Percentiles rank a stretch among this genome's conserved stretches.
Evolutionary conservation across 202 grass and related monocot genomes (phyloP).

Genomic region (Setaria italica): DNA sequence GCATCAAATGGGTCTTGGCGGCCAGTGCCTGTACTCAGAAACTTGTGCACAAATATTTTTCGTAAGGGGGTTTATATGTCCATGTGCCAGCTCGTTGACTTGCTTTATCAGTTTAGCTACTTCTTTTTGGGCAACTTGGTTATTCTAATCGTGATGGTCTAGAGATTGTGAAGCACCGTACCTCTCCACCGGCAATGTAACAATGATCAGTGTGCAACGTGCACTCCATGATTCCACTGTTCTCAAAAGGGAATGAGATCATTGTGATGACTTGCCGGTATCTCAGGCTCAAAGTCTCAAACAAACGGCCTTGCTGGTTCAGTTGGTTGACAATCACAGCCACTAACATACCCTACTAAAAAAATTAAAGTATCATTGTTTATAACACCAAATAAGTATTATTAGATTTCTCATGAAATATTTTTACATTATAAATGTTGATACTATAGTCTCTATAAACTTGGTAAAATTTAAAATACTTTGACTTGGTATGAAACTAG

Average conservation of each 20-base stretch:
- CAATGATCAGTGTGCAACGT: slow-evolving; percentile 7
- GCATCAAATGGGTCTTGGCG: slow-evolving; percentile 61
- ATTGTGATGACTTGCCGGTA: neutral
- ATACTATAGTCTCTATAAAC: too few relatives aligned
- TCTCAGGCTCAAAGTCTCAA: neutral
- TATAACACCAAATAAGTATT: too few relatives aligned
- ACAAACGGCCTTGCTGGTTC: neutral
- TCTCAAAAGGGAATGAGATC: neutral
- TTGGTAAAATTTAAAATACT: too few relatives aligned
- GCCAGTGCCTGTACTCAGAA: neutral
- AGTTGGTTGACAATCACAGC: neutral
- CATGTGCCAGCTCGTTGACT: slow-evolving; percentile 5
- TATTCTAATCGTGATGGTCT: neutral
- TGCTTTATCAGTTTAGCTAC: slow-evolving; percentile 12
- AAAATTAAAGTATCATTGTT: too few relatives aligned
- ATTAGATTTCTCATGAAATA: too few relatives aligned
- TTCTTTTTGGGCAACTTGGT: neutral
- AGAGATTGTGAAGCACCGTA: neutral
- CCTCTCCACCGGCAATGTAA: neutral
- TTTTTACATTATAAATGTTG: too few relatives aligned
- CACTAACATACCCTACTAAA: too few relatives aligned
- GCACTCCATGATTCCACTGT: neutral
- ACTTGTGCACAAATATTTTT: too few relatives aligned
- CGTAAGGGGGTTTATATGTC: neutral
- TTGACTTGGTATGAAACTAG: too few relatives aligned